Percentiles rank a stretch among this genome's conserved stretches.
phyloP scores from a whole-genome alignment of 2,329 filamentous ascomycete genomes.

The Trichoderma sp. region DNA sequence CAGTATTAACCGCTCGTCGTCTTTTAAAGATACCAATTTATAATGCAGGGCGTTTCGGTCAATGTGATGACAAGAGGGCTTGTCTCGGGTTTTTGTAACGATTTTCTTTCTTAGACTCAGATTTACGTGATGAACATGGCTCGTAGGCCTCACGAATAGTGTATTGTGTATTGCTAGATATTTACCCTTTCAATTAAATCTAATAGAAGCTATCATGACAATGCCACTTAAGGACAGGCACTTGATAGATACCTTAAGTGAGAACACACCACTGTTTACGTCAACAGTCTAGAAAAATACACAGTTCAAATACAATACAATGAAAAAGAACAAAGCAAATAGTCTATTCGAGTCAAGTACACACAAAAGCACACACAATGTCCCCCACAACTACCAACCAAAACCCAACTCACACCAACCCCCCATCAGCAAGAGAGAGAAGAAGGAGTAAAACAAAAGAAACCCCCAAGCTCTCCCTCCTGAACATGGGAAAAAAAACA shows the following conservation, averaged over 20 bases:
- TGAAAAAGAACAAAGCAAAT: slow-evolving; percentile 20
- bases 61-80: neutral
- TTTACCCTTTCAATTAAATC: neutral
- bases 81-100: neutral
- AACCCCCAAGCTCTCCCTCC: neutral
- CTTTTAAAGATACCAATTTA: neutral
- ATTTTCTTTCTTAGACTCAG: neutral
- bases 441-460: neutral
- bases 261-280: neutral
- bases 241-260: too few species aligned
- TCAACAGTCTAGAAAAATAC: neutral
- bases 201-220: neutral
- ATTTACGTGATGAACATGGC: neutral
- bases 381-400: neutral
- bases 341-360: slow-evolving; percentile 27
- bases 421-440: neutral
- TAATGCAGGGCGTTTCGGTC: neutral
- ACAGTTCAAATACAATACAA: slow-evolving; percentile 17
- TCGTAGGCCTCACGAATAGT: neutral
- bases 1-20: neutral
- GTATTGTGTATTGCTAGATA: neutral
- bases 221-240: neutral
- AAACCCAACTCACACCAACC: neutral
- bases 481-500: neutral
- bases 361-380: neutral